phyloP scores from a whole-genome alignment of 352 stramenopile species.

The Albugo candida region DNA sequence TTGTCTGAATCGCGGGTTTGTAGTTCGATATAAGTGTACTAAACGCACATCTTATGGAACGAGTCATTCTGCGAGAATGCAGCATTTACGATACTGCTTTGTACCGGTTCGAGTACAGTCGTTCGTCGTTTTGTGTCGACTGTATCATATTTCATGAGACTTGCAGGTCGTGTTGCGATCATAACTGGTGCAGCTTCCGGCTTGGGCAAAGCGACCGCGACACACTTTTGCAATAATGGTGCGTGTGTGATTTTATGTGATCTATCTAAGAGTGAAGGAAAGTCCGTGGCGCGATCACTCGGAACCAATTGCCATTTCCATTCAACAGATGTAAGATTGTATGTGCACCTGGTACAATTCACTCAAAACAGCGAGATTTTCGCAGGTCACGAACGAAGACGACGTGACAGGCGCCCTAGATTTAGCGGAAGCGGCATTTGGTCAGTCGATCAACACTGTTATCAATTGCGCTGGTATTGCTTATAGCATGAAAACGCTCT shows the following conservation, averaged over 20 bases:
- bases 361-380: conserved; percentile 2
- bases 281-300: conserved; percentile 53
- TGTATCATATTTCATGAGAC: conserved; percentile 15
- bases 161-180: conserved; percentile 61
- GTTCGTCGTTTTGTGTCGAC: too few relatives aligned
- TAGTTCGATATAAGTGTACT: too few relatives aligned
- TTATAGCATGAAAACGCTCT: conserved; percentile 82
- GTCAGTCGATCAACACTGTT: conserved; percentile 83
- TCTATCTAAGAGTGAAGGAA: conserved; percentile 62
- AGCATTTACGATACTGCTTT: too few relatives aligned
- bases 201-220: conserved; percentile 84
- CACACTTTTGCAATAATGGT: conserved; percentile 75
- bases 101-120: too few relatives aligned
- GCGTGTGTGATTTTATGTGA: conserved; percentile 86
- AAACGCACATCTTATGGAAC: too few relatives aligned
- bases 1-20: conserved; percentile 10
- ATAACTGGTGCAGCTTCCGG: conserved; percentile 86
- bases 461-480: conserved; percentile 94
- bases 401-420: conserved; percentile 80
- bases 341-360: conserved; percentile 1
- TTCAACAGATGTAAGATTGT: conserved; percentile 37
- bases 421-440: conserved; percentile 80
- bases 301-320: conserved; percentile 66
- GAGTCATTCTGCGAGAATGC: too few relatives aligned
- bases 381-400: conserved; percentile 82